Evolutionary conservation across 208 protist genomes (phyloP).

Genomic region (Trichomonas gallinae): DNA sequence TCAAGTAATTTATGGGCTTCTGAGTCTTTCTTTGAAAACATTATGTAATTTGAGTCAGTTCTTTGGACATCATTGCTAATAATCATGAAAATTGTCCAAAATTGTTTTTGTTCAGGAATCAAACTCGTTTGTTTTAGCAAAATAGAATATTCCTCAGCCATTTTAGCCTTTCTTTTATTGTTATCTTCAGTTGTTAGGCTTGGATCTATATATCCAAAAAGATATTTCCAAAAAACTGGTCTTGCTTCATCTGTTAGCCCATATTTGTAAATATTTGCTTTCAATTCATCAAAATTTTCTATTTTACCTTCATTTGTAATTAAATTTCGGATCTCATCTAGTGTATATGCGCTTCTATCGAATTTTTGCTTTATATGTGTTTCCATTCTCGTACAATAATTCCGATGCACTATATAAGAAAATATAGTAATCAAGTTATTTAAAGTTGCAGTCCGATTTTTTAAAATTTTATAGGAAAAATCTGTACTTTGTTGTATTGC

Average conservation of each 20-base stretch:
- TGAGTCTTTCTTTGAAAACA: background rate
- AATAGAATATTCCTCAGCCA: background rate
- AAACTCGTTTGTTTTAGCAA: background rate
- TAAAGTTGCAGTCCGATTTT: no score
- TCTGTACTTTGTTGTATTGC: no score
- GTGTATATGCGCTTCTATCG: no score
- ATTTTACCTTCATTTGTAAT: no score
- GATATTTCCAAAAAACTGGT: background rate
- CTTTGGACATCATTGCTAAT: background rate
- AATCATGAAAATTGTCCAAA: background rate
- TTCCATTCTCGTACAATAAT: no score
- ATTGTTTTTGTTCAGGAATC: background rate
- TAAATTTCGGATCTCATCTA: no score
- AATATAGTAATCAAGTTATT: no score
- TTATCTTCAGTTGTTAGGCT: background rate
- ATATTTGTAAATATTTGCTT: background rate
- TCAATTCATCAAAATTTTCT: background rate
- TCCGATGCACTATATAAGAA: no score
- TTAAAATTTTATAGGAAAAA: no score
- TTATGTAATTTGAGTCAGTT: background rate
- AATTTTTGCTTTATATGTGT: no score
- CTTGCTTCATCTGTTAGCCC: background rate
- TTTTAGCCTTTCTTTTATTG: background rate
- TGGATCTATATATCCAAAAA: background rate
- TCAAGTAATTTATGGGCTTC: conserved; percentile 42